phyloP scores from a whole-genome alignment of 177 flowering plant species.

The Tripterygium wilfordii region DNA sequence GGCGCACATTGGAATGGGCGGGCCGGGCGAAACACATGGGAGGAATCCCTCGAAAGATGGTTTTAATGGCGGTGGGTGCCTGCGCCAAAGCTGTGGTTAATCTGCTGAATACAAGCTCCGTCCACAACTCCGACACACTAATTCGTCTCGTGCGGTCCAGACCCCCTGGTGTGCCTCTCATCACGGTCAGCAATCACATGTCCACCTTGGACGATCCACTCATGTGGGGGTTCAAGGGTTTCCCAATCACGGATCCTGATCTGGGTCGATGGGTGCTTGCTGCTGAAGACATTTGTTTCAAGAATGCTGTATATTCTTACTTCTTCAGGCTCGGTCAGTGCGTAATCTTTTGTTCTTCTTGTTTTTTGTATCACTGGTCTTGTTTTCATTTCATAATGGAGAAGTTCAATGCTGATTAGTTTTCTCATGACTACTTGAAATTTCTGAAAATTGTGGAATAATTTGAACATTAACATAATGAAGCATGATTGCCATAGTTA shows the following conservation, averaged over 20 bases:
- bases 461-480: no score
- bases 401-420: no score
- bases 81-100: conserved; percentile 49
- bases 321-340: conserved; percentile 65
- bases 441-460: no score
- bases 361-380: background rate
- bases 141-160: conserved; percentile 53
- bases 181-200: conserved; percentile 93
- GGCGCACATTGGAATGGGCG: conserved; percentile 67
- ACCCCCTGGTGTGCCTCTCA: conserved; percentile 63
- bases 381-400: background rate
- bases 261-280: conserved; percentile 83
- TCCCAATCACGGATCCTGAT: conserved; percentile 57
- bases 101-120: conserved; percentile 57
- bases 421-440: no score
- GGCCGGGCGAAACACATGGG: conserved; percentile 38
- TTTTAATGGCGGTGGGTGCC: conserved; percentile 59
- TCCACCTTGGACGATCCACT: conserved; percentile 95
- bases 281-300: conserved; percentile 93
- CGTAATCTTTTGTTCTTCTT: conserved; percentile 2
- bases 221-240: conserved; percentile 93
- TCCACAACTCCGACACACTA: conserved; percentile 64
- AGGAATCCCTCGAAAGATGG: conserved; percentile 58
- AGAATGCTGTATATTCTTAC: conserved; percentile 50
- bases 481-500: no score